Conservation (phyloP, 2,329 filamentous ascomycete genomes). For the Fusarium compactum region DNA sequence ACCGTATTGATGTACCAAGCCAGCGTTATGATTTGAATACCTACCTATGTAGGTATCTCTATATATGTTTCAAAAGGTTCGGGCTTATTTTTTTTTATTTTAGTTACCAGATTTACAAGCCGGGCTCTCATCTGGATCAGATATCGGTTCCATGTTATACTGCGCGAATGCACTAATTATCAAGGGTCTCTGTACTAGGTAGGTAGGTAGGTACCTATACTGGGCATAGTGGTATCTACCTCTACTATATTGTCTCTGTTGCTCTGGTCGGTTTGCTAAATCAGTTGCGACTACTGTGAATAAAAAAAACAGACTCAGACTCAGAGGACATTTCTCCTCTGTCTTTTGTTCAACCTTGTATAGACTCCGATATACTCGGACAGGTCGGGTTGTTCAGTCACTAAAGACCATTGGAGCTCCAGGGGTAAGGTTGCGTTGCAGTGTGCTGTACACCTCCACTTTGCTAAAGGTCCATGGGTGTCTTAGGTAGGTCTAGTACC, state of each 20-base stretch:
- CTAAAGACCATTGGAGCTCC: background rate
- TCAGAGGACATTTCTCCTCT: background rate
- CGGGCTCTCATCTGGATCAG: background rate
- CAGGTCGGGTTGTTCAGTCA: background rate
- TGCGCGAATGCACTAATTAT: background rate
- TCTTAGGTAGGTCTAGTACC: background rate
- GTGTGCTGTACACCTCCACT: background rate
- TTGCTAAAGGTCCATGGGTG: background rate
- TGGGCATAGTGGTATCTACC: background rate
- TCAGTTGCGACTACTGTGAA: background rate
- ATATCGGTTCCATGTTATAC: background rate
- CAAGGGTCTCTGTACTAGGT: background rate
- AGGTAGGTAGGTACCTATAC: background rate
- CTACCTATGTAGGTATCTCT: background rate
- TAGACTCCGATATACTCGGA: background rate
- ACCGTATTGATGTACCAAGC: background rate
- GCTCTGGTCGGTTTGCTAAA: background rate
- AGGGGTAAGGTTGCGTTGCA: conserved; percentile 13
- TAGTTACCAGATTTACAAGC: background rate
- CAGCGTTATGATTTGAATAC: background rate
- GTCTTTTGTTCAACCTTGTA: background rate
- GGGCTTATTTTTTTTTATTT: background rate
- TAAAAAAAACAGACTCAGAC: background rate
- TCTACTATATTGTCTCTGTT: background rate
- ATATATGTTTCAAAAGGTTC: background rate